Evolutionary conservation across 495 filamentous ascomycete species (phyloP).

Genomic region (Penicillium odoratum): DNA sequence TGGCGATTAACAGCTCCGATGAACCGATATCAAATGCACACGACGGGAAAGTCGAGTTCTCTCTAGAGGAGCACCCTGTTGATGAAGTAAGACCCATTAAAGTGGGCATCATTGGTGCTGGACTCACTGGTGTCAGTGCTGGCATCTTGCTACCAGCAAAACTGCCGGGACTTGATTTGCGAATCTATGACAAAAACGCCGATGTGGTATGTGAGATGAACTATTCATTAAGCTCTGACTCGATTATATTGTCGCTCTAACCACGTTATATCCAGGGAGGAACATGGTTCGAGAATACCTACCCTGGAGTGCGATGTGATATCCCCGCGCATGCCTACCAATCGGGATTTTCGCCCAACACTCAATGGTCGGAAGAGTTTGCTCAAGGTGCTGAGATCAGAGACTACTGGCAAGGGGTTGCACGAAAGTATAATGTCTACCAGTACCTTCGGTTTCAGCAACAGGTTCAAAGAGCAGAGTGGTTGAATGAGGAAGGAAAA

Average conservation of each 20-base stretch:
- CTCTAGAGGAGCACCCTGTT: constrained; percentile 43
- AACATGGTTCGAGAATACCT: constrained; percentile 53
- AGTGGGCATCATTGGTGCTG: constrained; percentile 55
- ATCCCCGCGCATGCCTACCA: constrained; percentile 74
- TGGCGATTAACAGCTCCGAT: constrained; percentile 16
- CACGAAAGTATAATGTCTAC: constrained; percentile 61
- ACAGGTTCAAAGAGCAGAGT: constrained; percentile 52
- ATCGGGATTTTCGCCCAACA: constrained; percentile 63
- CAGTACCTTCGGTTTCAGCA: constrained; percentile 51
- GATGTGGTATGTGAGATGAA: constrained; percentile 44
- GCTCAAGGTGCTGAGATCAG: constrained; percentile 67
- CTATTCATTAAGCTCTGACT: not conserved
- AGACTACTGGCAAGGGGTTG: constrained; percentile 62
- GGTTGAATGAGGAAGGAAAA: constrained; percentile 50
- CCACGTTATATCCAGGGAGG: constrained; percentile 38
- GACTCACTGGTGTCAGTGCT: constrained; percentile 50
- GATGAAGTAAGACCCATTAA: constrained; percentile 44
- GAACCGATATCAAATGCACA: not conserved
- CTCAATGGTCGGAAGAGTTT: constrained; percentile 65
- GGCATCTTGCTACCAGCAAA: constrained; percentile 51
- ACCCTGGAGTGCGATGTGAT: constrained; percentile 62
- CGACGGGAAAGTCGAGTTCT: constrained; percentile 18
- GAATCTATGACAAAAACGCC: constrained; percentile 56
- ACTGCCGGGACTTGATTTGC: constrained; percentile 50
- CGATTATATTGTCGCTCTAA: not conserved